Evolutionary conservation across 441 rosid genomes (phyloP), one percentile per base, ranked within the genome.

Genomic region (Geranium incanum): DNA sequence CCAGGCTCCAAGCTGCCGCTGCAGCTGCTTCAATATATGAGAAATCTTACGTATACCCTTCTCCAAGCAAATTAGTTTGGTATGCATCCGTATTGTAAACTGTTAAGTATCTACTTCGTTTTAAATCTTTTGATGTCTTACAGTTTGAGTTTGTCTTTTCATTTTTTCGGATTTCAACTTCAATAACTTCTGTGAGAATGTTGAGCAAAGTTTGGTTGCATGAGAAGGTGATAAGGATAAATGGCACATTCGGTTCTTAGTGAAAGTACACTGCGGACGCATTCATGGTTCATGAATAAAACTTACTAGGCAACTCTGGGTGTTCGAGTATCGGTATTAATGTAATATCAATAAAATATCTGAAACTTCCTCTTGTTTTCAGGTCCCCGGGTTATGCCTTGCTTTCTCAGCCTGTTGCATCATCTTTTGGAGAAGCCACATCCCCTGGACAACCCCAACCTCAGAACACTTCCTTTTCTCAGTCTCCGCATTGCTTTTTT

Each of bases 1-100:
- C 87, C 67, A 89, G 97, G 81, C 89, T 92, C 62, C 96, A 82
- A 83, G 99, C 97, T 70, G 95, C 96, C 45, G 90, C 92, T 0
- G 80, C 90, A 21, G 97, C 99, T 0, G 97, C 99, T 5, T 72
- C 99, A 67, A 71, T 92, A 75, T 95, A 92, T 70, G 94, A 85
- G 78, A 92, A 83, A 69, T 95, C 97, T 52, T 86, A 84, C 75
- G 94, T 88, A 41, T 92, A 95, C 81, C 97, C 99, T 72, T 90
- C 91, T 37, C 84, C 94, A 71, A 89, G 79, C 81, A 78, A 84
- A 37, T 70, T 80, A 77, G 86, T 74, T 36, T 89, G 99, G 97
- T 90, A 84, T 71, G 86, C 28, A 59, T 18, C 64, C 33, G 1
- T 18, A 3, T 8, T 18, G 19, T 59, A 59, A 18, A 21, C 21